Evolutionary conservation across 2,329 filamentous ascomycete genomes (phyloP), one percentile per base, ranked within the genome.

Genomic region (Fusarium tjaetaba): DNA sequence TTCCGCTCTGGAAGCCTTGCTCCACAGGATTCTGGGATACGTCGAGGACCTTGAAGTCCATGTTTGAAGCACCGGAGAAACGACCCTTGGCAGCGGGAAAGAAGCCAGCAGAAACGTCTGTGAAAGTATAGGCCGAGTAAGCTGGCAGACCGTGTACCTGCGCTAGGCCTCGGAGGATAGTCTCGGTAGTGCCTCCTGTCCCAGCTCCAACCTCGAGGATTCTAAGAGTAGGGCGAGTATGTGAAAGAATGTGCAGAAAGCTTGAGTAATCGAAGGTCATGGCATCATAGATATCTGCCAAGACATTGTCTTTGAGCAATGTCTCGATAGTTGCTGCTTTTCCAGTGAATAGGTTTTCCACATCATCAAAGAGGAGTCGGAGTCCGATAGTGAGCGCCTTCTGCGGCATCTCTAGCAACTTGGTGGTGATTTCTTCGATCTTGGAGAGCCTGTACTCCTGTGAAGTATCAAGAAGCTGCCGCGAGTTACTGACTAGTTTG

Each of bases 131-230:
- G 8, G 77, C 65, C 0, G 73, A 53, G 49, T 80, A 83, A 5
- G 48, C 30, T 15, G 46, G 55, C 2, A 52, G 28, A 20, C 61
- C 42, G 8, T 58, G 34, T 3, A 41, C 7, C 26, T 56, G 24
- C 49, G 39, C n/a, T 20, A 65, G 34, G 11, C 32, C 53, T 8
- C 42, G 46, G 5, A 75, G 55, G 10, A 70, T 45, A 6, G 38
- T 63, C 32, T 61, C 53, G 0, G 71, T 74, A 5, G 69, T 56
- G 4, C 79, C 78, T 9, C 82, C 82, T 1, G 80, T 85, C 2
- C 45, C 45, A 11, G 80, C 82, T 15, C 83, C 83, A 22, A 85
- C 74, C 53, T 85, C 83, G 1, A 85, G 76, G 18, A 85, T 79
- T 7, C 77, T 76, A 11, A 84, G 73, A 5, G 66, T 75, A 0